Conservation (phyloP, 345 rosid genomes). For the Salix dunnii region DNA sequence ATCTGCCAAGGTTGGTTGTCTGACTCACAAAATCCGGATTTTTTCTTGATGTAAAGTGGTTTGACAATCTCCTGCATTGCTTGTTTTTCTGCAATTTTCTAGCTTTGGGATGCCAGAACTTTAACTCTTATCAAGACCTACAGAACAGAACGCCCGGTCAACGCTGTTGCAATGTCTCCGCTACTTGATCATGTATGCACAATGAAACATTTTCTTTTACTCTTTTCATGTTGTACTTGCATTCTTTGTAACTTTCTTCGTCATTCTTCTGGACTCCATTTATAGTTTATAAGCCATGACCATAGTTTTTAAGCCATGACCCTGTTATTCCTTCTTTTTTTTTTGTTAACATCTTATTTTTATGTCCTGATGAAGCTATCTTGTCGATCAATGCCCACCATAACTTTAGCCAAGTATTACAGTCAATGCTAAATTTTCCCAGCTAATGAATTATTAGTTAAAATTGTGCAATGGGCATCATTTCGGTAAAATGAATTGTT, state of each 20-base stretch:
- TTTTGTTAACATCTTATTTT: not conserved
- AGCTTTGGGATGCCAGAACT: constrained; percentile 91
- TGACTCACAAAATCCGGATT: not conserved
- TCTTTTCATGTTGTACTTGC: not conserved
- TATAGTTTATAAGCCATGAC: not conserved
- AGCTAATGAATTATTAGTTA: not conserved
- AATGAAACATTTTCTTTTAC: not conserved
- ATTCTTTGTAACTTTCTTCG: not conserved
- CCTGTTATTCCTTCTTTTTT: not conserved
- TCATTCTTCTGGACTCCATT: not conserved
- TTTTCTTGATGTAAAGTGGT: not conserved
- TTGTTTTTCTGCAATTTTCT: constrained; percentile 21
- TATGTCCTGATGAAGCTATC: not conserved
- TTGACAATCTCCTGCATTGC: constrained; percentile 12
- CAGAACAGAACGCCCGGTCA: constrained; percentile 83
- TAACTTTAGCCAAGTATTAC: not conserved
- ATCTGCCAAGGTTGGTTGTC: constrained; percentile 72
- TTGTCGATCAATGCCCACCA: not conserved
- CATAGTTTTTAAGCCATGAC: not conserved
- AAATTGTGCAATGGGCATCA: not conserved
- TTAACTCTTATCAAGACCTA: constrained; percentile 88
- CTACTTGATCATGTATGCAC: constrained; percentile 81
- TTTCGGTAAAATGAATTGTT: not conserved
- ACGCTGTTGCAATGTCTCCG: constrained; percentile 97
- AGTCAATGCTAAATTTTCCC: too few relatives aligned